Base-by-base conservation (phyloP, 1,284 basidiomycete genomes). In the Phenoliferia sp. region DNA sequence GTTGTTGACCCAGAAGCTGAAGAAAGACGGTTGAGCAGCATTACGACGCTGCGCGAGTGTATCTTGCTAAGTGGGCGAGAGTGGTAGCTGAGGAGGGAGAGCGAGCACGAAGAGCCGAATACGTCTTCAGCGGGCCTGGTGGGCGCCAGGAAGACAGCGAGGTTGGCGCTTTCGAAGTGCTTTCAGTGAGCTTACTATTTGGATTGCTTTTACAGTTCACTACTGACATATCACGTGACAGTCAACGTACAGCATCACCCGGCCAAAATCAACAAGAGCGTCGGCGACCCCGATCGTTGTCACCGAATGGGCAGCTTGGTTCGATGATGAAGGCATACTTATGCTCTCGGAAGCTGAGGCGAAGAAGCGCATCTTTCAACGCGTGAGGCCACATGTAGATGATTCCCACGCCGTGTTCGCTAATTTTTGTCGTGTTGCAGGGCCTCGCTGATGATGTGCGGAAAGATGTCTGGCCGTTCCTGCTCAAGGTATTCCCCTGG, bases 71-170 rank as follows among this genome's bases (percentile, higher is more conserved):
- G 34, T 99, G 96, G 96, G 95, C 96, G 0, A 84, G 94, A 31
- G 88, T 93, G 58, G 95, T 99, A 0, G 95, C 94, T 1, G 94
- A 96, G 79, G 94, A 96, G 78, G 94, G 94, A 9, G 94, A 97
- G 78, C 84, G 90, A 16, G 87, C 92, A 10, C 84, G 93, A 2
- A 59, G 87, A 69, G 84, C 85, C 61, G 92, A 96, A 78, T 86
- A 81, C 19, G 78, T 67, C 52, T 64, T 74, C 34, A 69, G 69
- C 26, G 72, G 72, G 19, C 61, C 67, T 12, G 64, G 63, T 4
- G 74, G 78, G 26, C 82, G 82, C 59, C 73, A 84, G n/a, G 82
- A 81, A 22, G 87, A 90, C 75, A 86, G 88, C 87, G 0, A 87
- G 87, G 3, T 94, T 26, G 93, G 94, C 0, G 88, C 95, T 6